These are phyloP conservation scores for Telfairia occidentalis DNA, from an alignment of 331 rosid genomes.

Conservation along the genomic window DNA sequence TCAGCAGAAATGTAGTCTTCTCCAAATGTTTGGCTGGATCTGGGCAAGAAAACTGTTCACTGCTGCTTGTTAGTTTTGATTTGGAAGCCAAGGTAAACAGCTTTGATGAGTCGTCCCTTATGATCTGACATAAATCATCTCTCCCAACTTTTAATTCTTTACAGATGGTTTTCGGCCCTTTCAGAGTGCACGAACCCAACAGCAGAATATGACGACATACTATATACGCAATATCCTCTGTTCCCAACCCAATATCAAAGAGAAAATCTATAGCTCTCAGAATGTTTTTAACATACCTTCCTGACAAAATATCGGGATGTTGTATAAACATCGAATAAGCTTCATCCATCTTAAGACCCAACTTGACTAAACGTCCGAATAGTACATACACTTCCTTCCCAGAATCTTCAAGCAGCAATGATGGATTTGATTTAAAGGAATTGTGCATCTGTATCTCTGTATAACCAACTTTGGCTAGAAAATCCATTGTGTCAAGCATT, in stretches of 20 bases:
- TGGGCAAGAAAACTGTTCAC: slow-evolving; percentile 6
- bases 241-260: slow-evolving; percentile 41
- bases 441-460: slow-evolving; percentile 29
- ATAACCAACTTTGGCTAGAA: slow-evolving; percentile 44
- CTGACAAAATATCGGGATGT: slow-evolving; percentile 36
- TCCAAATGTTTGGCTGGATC: slow-evolving; percentile 30
- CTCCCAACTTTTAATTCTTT: slow-evolving; percentile 39
- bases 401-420: slow-evolving; percentile 42
- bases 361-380: slow-evolving; percentile 35
- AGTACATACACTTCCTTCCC: slow-evolving; percentile 42
- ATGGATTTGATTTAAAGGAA: slow-evolving; percentile 43
- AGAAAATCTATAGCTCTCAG: slow-evolving; percentile 39
- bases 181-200: slow-evolving; percentile 31
- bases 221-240: slow-evolving; percentile 33
- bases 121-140: slow-evolving; percentile 32
- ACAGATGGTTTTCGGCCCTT: slow-evolving; percentile 43
- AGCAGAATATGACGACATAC: slow-evolving; percentile 30
- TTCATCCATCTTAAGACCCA: slow-evolving; percentile 36
- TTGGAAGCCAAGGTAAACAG: slow-evolving; percentile 40
- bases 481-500: slow-evolving; percentile 43
- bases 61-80: slow-evolving; percentile 17
- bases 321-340: slow-evolving; percentile 34
- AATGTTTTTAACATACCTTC: slow-evolving; percentile 30
- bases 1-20: slow-evolving; percentile 51
- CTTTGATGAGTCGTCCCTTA: slow-evolving; percentile 43